A percentile compares a stretch with the other conserved stretches of the same genome.
phyloP scores from a whole-genome alignment of 2,329 filamentous ascomycete species.

The Clonostachys solani region DNA sequence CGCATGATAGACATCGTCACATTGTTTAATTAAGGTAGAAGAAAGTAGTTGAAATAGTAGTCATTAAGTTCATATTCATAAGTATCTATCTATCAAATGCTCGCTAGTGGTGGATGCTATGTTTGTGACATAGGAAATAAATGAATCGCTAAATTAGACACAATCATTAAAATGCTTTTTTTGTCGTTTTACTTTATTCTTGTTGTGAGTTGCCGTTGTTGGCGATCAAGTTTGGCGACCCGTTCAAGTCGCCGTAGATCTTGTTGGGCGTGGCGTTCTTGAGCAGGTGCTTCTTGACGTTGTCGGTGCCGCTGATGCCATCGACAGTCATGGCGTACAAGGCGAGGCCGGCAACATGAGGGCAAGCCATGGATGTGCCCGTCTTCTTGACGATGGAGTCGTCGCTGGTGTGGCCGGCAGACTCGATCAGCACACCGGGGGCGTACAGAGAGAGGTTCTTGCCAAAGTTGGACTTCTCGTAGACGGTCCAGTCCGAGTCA shows the following conservation, averaged over 20 bases:
- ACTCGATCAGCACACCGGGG: conserved; percentile 40
- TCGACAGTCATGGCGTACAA: conserved; percentile 41
- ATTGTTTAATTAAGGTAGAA: too few relatives aligned
- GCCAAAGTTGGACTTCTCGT: conserved; percentile 43
- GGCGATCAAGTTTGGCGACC: conserved; percentile 40
- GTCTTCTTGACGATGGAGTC: conserved; percentile 41
- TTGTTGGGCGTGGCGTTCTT: neutral
- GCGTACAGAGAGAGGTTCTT: conserved; percentile 43
- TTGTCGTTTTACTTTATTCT: conserved; percentile 6
- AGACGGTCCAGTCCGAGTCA: conserved; percentile 11
- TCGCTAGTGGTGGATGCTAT: too few relatives aligned
- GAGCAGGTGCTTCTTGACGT: neutral
- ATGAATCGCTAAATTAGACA: too few relatives aligned
- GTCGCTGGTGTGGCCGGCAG: conserved; percentile 40
- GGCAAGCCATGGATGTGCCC: conserved; percentile 62
- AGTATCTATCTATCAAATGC: too few relatives aligned
- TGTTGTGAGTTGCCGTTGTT: conserved; percentile 39
- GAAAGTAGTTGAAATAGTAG: too few relatives aligned
- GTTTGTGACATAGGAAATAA: too few relatives aligned
- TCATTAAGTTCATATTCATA: too few relatives aligned
- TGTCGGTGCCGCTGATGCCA: conserved; percentile 10
- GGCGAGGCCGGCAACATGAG: conserved; percentile 55
- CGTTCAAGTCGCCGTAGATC: conserved; percentile 13
- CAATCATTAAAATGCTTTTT: too few relatives aligned
- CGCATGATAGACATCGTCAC: too few relatives aligned